A percentile compares a stretch with the other conserved stretches of the same genome.
Conservation (phyloP, 2,329 filamentous ascomycete species). For the Clonostachys sp. region DNA sequence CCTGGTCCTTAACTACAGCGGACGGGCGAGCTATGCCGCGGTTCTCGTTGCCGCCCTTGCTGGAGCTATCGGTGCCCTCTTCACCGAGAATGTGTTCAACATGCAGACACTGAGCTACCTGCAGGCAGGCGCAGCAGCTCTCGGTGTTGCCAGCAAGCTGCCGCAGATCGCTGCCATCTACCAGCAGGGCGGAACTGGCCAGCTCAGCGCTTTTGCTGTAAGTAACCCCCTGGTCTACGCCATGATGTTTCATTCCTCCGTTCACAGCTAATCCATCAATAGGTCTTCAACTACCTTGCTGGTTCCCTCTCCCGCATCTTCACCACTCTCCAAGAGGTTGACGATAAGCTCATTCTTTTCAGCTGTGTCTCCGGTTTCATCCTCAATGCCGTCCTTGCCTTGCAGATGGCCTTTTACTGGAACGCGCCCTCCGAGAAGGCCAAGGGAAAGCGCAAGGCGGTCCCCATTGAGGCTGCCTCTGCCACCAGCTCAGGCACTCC, state of each 20-base stretch:
- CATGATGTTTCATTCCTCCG: background rate
- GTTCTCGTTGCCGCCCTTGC: constrained; percentile 76
- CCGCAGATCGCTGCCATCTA: constrained; percentile 90
- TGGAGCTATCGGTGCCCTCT: constrained; percentile 63
- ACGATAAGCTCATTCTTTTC: constrained; percentile 94
- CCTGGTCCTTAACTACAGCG: constrained; percentile 80
- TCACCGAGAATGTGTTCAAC: constrained; percentile 60
- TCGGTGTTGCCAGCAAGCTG: constrained; percentile 86
- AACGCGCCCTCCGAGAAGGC: constrained; percentile 56
- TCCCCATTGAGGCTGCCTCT: constrained; percentile 15
- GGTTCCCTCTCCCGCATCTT: constrained; percentile 94
- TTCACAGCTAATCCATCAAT: background rate
- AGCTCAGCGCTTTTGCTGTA: constrained; percentile 94
- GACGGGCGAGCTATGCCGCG: constrained; percentile 62
- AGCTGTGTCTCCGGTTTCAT: constrained; percentile 86
- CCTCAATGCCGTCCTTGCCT: constrained; percentile 82
- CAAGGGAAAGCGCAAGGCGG: constrained; percentile 33
- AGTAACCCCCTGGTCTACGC: constrained; percentile 25
- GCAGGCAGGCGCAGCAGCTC: constrained; percentile 76
- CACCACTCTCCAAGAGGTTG: constrained; percentile 94
- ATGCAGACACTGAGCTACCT: constrained; percentile 66
- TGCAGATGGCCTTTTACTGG: constrained; percentile 97
- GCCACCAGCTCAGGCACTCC: constrained; percentile 17
- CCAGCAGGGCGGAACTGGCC: constrained; percentile 82
- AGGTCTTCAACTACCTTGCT: constrained; percentile 98